Evolutionary conservation across 163 green algal genomes (phyloP).

Genomic region (Scenedesmus sp.): DNA sequence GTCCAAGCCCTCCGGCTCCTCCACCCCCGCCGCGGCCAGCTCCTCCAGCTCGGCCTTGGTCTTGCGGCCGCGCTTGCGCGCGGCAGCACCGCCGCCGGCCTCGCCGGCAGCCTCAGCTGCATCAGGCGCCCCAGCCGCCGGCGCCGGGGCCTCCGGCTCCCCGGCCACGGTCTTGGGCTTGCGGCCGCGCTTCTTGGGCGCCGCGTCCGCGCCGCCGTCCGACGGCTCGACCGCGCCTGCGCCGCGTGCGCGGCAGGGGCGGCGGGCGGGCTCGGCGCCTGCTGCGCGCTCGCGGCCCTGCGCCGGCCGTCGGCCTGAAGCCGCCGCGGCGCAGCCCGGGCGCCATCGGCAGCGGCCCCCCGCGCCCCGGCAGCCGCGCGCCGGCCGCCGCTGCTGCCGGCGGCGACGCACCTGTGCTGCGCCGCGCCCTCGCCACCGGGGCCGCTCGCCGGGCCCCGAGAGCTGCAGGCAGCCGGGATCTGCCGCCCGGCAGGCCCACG

Average conservation of each 20-base stretch:
- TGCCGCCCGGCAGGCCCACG: no score
- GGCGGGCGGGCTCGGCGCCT: no score
- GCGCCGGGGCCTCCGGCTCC: not conserved
- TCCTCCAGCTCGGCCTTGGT: slow-evolving; percentile 4
- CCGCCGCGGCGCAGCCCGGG: not conserved
- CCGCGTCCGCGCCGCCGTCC: not conserved
- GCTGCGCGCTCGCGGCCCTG: not conserved
- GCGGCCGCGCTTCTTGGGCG: slow-evolving; percentile 6
- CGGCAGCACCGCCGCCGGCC: no score
- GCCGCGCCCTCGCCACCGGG: no score
- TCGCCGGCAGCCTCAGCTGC: no score
- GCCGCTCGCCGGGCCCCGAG: no score
- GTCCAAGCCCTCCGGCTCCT: slow-evolving; percentile 7
- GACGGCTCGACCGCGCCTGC: no score
- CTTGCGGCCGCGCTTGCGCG: not conserved
- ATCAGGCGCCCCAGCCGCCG: not conserved
- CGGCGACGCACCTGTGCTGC: not conserved
- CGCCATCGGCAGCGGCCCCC: not conserved
- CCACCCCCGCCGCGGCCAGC: not conserved
- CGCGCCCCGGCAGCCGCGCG: not conserved
- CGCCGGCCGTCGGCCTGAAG: not conserved
- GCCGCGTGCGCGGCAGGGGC: no score
- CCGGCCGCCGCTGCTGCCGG: not conserved
- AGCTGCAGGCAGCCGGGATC: no score
- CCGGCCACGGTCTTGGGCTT: not conserved